A percentile compares a stretch with the other conserved stretches of the same genome.
phyloP scores from a whole-genome alignment of 768 basidiomycete genomes.

The Kwoniella dejecticola region DNA sequence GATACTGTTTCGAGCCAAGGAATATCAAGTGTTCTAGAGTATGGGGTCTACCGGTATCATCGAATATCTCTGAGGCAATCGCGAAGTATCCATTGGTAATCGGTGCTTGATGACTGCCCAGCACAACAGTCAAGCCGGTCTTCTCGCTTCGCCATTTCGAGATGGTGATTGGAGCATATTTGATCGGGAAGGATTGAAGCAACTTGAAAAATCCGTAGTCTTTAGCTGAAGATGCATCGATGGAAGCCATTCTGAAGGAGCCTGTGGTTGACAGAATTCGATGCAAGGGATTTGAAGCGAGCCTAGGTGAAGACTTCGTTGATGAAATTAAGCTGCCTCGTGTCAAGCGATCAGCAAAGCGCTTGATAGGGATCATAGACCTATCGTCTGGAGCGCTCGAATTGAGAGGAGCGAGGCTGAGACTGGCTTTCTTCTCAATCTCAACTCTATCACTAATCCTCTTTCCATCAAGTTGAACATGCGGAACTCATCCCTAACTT shows the following conservation, averaged over 20 bases:
- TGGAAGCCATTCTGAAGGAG: constrained; percentile 21
- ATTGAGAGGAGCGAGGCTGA: too few relatives aligned
- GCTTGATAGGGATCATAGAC: too few relatives aligned
- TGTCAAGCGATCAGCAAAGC: too few relatives aligned
- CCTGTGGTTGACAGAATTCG: not conserved
- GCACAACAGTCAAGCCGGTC: constrained; percentile 85
- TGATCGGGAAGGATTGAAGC: constrained; percentile 71
- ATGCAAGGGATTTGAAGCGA: too few relatives aligned
- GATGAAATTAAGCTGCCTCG: too few relatives aligned
- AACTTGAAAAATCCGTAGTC: constrained; percentile 79
- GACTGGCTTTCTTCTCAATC: too few relatives aligned
- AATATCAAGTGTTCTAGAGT: constrained; percentile 94
- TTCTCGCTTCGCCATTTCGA: constrained; percentile 86
- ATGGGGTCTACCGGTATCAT: constrained; percentile 93
- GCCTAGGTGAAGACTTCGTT: too few relatives aligned
- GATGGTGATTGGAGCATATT: constrained; percentile 75
- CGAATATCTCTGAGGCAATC: constrained; percentile 88
- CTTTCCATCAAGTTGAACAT: too few relatives aligned
- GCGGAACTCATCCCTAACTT: too few relatives aligned
- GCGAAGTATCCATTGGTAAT: constrained; percentile 84
- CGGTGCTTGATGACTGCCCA: constrained; percentile 74
- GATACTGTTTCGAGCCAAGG: constrained; percentile 92
- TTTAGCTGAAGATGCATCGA: not conserved
- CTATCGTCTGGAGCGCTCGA: too few relatives aligned
- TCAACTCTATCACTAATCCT: too few relatives aligned